Evolutionary conservation across 1,284 basidiomycete genomes (phyloP).

Genomic region (Amylostereum areolatum): DNA sequence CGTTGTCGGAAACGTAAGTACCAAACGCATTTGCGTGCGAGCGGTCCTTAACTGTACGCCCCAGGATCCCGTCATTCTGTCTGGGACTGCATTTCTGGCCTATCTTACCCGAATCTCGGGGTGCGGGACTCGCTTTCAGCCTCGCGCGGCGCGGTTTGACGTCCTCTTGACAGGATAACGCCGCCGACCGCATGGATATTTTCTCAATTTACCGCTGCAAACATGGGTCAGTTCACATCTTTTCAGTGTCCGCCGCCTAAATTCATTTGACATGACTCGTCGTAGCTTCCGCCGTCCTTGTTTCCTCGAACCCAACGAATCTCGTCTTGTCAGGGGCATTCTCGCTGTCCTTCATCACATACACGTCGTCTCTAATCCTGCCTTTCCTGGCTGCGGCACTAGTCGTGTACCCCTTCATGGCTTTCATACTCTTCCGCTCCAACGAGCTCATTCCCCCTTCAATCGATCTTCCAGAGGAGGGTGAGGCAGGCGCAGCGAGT

Average conservation of each 20-base stretch:
- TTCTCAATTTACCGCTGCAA: slow-evolving; percentile 70
- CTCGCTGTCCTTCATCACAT: slow-evolving; percentile 27
- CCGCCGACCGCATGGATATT: slow-evolving; percentile 64
- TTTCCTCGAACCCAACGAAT: slow-evolving; percentile 69
- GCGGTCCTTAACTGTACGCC: neutral
- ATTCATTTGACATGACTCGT: neutral
- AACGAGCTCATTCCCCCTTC: slow-evolving; percentile 42
- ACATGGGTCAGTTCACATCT: slow-evolving; percentile 63
- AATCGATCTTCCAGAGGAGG: slow-evolving; percentile 31
- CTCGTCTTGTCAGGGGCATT: slow-evolving; percentile 62
- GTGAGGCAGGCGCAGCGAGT: slow-evolving; percentile 36
- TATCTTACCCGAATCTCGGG: slow-evolving; percentile 77
- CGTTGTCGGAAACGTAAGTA: slow-evolving; percentile 72
- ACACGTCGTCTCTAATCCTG: slow-evolving; percentile 64
- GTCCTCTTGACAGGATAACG: slow-evolving; percentile 31
- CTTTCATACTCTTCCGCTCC: slow-evolving; percentile 42
- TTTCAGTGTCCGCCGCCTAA: neutral
- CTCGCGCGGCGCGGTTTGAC: slow-evolving; percentile 42
- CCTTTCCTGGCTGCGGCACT: slow-evolving; percentile 62
- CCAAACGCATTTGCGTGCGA: neutral
- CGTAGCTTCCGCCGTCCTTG: slow-evolving; percentile 34
- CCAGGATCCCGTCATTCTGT: slow-evolving; percentile 78
- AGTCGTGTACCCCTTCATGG: slow-evolving; percentile 47
- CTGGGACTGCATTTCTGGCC: slow-evolving; percentile 81
- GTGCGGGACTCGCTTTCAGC: slow-evolving; percentile 27